These are phyloP conservation scores for Pyrus hybrid DNA, from an alignment of 331 rosid species.

Conservation along the genomic window DNA sequence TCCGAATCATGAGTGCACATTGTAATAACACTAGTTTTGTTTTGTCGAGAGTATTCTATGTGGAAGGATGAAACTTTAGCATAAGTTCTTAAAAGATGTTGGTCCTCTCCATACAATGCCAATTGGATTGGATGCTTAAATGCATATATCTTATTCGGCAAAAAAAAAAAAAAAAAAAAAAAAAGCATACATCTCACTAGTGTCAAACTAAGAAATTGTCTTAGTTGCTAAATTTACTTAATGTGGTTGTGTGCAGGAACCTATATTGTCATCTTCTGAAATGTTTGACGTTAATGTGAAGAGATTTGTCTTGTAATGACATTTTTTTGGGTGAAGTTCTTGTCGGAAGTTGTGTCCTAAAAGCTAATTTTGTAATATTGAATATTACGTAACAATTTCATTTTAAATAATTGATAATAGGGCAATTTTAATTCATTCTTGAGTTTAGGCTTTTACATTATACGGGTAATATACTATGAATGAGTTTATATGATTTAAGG, in stretches of 20 bases:
- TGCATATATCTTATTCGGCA: background rate
- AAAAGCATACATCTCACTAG: background rate
- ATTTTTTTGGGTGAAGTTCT: no score
- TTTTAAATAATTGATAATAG: no score
- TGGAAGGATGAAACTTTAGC: background rate
- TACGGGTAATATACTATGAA: no score
- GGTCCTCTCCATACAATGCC: background rate
- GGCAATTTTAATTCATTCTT: no score
- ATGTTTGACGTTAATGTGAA: slow-evolving; percentile 29
- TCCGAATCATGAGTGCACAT: background rate
- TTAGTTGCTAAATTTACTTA: background rate
- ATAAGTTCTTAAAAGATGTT: background rate
- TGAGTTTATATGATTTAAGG: no score
- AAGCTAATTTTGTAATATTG: no score
- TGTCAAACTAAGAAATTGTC: background rate
- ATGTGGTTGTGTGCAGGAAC: slow-evolving; percentile 35
- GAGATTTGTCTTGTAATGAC: slow-evolving; percentile 25
- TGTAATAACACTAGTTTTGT: background rate
- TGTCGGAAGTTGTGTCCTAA: no score
- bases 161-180: no score
- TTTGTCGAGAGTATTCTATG: background rate
- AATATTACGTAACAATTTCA: no score
- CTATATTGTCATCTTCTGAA: slow-evolving; percentile 55
- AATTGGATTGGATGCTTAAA: background rate
- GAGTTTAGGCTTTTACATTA: no score